phyloP scores from a whole-genome alignment of 345 rosid species.

The Chamaenerion angustifolium region DNA sequence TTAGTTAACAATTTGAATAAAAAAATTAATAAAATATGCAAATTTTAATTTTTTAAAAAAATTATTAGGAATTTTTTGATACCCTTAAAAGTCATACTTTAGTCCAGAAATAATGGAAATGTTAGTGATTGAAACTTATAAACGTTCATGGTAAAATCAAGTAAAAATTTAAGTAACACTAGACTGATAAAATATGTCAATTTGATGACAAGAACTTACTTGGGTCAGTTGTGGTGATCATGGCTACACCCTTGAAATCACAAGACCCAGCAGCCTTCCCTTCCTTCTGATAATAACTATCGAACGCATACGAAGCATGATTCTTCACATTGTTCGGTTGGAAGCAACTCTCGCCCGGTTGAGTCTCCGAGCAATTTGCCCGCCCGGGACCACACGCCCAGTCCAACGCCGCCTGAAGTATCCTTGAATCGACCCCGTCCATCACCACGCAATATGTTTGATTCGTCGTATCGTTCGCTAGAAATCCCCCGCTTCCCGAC shows the following conservation, averaged over 20 bases:
- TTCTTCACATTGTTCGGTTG: slow-evolving; percentile 76
- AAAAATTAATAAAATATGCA: no score
- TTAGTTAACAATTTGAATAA: no score
- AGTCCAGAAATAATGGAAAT: no score
- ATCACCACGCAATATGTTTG: slow-evolving; percentile 63
- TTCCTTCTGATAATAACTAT: slow-evolving; percentile 91
- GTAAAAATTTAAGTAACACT: no score
- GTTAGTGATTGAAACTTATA: no score
- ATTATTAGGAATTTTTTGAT: no score
- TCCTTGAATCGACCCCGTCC: slow-evolving; percentile 59
- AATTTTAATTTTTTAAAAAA: no score
- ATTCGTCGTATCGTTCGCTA: slow-evolving; percentile 90
- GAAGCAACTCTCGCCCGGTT: slow-evolving; percentile 84
- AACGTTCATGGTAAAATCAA: no score
- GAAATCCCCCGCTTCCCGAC: slow-evolving; percentile 73
- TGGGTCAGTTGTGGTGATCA: slow-evolving; percentile 91
- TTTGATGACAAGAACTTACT: slow-evolving; percentile 37
- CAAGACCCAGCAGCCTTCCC: slow-evolving; percentile 69
- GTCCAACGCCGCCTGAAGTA: slow-evolving; percentile 83
- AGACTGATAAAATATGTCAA: no score
- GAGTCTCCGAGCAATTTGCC: slow-evolving; percentile 83
- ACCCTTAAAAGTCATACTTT: no score
- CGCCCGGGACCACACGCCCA: slow-evolving; percentile 97
- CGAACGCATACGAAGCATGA: slow-evolving; percentile 89
- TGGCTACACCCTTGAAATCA: slow-evolving; percentile 92